Evolutionary conservation across 1,284 basidiomycete genomes (phyloP).

Genomic region (Malassezia pachydermatis): DNA sequence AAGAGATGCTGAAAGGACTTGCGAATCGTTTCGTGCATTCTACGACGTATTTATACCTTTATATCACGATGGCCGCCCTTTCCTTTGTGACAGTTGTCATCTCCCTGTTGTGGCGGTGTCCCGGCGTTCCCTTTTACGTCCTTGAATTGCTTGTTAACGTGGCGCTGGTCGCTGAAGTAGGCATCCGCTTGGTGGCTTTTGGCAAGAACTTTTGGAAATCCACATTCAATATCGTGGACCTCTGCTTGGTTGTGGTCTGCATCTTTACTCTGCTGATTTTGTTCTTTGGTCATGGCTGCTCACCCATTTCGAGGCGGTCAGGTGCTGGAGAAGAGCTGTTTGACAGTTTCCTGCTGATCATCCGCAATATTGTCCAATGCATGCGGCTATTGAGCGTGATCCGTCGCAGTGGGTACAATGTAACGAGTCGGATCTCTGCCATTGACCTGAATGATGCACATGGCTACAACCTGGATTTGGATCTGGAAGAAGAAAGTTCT

Average conservation of each 20-base stretch:
- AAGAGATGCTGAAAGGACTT: constrained; percentile 44
- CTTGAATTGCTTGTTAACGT: constrained; percentile 43
- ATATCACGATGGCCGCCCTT: constrained; percentile 40
- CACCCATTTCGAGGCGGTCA: constrained; percentile 26
- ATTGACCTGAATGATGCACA: constrained; percentile 36
- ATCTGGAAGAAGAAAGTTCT: constrained; percentile 42
- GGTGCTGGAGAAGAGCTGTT: constrained; percentile 42
- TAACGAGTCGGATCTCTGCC: constrained; percentile 29
- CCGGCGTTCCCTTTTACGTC: constrained; percentile 38
- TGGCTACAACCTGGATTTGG: constrained; percentile 38
- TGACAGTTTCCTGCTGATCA: constrained; percentile 42
- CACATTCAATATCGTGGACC: constrained; percentile 43
- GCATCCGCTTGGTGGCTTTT: constrained; percentile 36
- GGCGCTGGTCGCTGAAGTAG: constrained; percentile 41
- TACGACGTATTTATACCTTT: constrained; percentile 43
- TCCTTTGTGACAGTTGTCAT: constrained; percentile 42
- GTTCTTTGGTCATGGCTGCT: constrained; percentile 44
- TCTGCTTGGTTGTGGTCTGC: constrained; percentile 39
- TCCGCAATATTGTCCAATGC: constrained; percentile 40
- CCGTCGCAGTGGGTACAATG: constrained; percentile 32
- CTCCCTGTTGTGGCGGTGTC: constrained; percentile 34
- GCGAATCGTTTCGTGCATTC: constrained; percentile 47
- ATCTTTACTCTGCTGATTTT: constrained; percentile 39
- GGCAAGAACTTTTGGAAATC: constrained; percentile 47
- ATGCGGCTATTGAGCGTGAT: constrained; percentile 40